Base-by-base conservation (phyloP, 2,329 filamentous ascomycete species). In the Coniochaeta sp. region DNA sequence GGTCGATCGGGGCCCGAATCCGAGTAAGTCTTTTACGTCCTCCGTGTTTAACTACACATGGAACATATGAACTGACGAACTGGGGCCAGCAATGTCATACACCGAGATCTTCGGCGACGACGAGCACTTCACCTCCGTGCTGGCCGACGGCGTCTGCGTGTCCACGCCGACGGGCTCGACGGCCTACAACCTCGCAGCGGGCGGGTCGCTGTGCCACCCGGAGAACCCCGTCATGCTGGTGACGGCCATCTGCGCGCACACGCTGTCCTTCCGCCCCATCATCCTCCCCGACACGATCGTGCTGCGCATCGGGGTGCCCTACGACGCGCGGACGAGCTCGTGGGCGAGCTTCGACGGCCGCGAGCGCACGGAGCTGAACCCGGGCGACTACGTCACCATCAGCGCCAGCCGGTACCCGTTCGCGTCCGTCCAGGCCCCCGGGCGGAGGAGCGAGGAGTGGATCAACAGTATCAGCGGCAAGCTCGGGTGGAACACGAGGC, bases 311-410 rank as follows among this genome's bases (percentile, higher is more conserved):
- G 95, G 93, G 12, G 93, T 98, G n/a, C 95, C 95, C 0, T 98
- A 96, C 72, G 89, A 96, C 73, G 91, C 93, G 9, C 82, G 95
- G 57, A 92, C 91, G 4, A 89, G 86, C 66, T 93, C 89, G 44
- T 99, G 95, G 93, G 95, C 93, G n/a, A 96, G 91, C 73, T 99
- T 99, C 71, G 95, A 99, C 73, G 95, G 95, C 1, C 84, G 92
- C 62, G 91, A 97, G 78, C 86, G 92, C 75, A 76, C 90, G n/a
- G 90, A 95, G 75, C 79, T 95, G 40, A 73, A 77, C 56, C 88
- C 89, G 0, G 90, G 90, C 17, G 90, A 95, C 74, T 95, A 95
- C 71, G 89, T 93, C 5, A 93, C 90, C 1, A 89, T 95, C 62
- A 91, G 88, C 65, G 90, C 90, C 2, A 90, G 87, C 65, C 77